Base-by-base conservation (phyloP, 139 green algal species). In the Chlorella sp. region DNA sequence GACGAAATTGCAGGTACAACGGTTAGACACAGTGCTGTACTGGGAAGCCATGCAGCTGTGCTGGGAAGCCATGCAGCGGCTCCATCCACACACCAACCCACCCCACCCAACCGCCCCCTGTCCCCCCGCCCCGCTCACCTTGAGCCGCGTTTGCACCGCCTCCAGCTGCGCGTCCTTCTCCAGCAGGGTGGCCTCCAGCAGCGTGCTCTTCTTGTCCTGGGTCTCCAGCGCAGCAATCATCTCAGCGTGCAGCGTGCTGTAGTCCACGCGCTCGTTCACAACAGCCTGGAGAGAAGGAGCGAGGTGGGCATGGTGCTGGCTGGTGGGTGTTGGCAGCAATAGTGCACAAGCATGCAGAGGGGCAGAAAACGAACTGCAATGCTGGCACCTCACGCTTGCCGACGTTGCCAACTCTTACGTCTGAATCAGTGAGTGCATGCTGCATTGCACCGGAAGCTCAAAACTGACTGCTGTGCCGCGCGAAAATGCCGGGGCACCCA, bases 241-340 rank as follows among this genome's bases (percentile, higher is more conserved):
- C 34, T 92, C 89, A 3, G 89, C 42, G 34, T 92, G 34, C 82
- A 86, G 73, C 61, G 80, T 71, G 0, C 42, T 21, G 88, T 85
- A 86, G 82, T 95, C 93, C 78, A 94, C 89, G 84, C 90, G 81
- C 90, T 95, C 93, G 90, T 97, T 97, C 16, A 98, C 94, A 28
- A 96, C 90, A 32, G 94, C 94, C 81, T 91, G 79, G 7, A 86
- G 42, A 37, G 0, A 11, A 26, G 40, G 48, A 37, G 12, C 42
- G 21, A 28, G 48, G 78, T 15, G 34, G 32, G 39, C 39, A 37
- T 57, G 48, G 48, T 57, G 5, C 7, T 2, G 24, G 16, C 24
- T 71, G 64, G 5, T 71, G 5, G 64, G 64, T 28, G 22, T 30
- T 39, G 71, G 26, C 69, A 36, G 69, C 11, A 37, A 37, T 28